These are phyloP conservation scores for Crucihimalaya himalaica DNA, from an alignment of 345 rosid species.

Conservation along the genomic window DNA sequence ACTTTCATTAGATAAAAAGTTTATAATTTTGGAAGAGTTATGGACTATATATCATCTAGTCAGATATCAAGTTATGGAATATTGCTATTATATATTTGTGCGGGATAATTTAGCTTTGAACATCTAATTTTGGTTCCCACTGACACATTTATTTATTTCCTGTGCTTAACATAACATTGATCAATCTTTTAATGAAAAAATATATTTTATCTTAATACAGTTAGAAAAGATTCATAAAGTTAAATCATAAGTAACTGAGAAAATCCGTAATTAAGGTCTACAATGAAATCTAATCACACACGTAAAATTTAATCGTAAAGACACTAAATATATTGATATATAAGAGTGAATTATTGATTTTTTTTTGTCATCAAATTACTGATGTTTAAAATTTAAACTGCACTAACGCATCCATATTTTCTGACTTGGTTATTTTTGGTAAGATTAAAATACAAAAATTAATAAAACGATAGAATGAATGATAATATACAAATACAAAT, in stretches of 20 bases:
- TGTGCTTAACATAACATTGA: background rate
- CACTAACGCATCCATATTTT: background rate
- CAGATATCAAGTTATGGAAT: background rate
- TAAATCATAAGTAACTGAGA: background rate
- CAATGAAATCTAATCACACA: background rate
- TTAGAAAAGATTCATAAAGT: background rate
- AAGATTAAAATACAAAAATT: background rate
- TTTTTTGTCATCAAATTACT: too few species aligned
- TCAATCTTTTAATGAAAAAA: background rate
- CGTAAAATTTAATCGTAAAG: background rate
- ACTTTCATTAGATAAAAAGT: background rate
- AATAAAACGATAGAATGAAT: background rate
- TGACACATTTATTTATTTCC: background rate
- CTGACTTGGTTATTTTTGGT: background rate
- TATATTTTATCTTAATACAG: background rate
- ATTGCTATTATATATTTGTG: background rate
- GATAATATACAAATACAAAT: background rate
- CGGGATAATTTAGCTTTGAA: background rate
- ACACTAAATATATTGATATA: background rate
- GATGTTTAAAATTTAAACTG: background rate
- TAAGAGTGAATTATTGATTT: background rate
- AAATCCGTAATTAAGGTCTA: background rate
- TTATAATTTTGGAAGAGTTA: background rate
- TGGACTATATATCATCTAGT: background rate
- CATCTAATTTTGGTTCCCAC: slow-evolving; percentile 1